A percentile compares a stretch with the other conserved stretches of the same genome.
Evolutionary conservation across 306 rosid species (phyloP).

Genomic region (Quercus suber): DNA sequence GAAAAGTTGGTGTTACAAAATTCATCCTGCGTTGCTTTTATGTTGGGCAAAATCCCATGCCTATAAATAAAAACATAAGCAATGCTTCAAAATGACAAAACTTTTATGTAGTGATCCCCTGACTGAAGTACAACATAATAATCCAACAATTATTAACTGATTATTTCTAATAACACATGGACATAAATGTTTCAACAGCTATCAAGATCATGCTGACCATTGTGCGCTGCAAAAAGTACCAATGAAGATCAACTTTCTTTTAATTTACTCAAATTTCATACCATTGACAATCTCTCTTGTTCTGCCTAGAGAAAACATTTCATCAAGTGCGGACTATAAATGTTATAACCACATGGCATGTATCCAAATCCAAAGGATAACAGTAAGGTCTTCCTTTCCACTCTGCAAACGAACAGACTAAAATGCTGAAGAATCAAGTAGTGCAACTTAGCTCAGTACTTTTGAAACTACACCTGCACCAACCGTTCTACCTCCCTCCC

Average conservation of each 20-base stretch:
- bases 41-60: neutral
- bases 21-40: neutral
- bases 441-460: conserved; percentile 53
- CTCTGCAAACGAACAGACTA: conserved; percentile 27
- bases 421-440: conserved; percentile 19
- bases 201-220: conserved; percentile 29
- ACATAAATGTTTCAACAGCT: conserved; percentile 11
- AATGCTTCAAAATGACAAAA: neutral
- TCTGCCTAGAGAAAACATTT: conserved; percentile 13
- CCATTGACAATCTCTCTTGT: conserved; percentile 16
- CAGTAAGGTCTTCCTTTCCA: conserved; percentile 16
- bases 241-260: conserved; percentile 29
- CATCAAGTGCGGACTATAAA: conserved; percentile 22
- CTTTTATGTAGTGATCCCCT: neutral
- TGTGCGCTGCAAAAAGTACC: conserved; percentile 43
- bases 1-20: neutral
- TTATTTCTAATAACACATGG: conserved; percentile 41
- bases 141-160: conserved; percentile 29
- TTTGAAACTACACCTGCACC: conserved; percentile 99
- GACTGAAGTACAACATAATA: conserved; percentile 1
- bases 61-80: neutral
- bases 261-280: conserved; percentile 32
- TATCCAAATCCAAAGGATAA: conserved; percentile 22
- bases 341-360: conserved; percentile 34
- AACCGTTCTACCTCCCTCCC: conserved; percentile 99